These are phyloP conservation scores for Boletus reticulatus DNA, from an alignment of 768 basidiomycete species.

Conservation along the genomic window DNA sequence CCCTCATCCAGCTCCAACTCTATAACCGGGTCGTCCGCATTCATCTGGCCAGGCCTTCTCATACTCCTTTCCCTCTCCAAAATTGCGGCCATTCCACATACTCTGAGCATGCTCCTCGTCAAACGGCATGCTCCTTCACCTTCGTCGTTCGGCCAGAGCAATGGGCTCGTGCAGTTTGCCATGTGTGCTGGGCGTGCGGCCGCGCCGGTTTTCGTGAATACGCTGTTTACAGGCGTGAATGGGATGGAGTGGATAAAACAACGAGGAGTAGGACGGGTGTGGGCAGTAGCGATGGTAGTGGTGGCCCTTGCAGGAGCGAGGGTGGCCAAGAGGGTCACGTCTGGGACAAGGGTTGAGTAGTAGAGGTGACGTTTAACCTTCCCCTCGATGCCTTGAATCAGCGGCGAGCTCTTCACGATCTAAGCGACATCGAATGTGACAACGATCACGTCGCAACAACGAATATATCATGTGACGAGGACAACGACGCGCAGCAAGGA, in stretches of 20 bases:
- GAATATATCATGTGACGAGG: too few relatives aligned
- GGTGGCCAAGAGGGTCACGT: slow-evolving; percentile 4
- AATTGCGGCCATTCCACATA: slow-evolving; percentile 23
- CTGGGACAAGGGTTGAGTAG: background rate
- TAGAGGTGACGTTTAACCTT: too few relatives aligned
- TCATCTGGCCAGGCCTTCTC: slow-evolving; percentile 49
- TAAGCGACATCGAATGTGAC: background rate
- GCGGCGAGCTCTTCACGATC: background rate
- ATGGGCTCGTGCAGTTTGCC: slow-evolving; percentile 56
- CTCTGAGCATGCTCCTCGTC: slow-evolving; percentile 60
- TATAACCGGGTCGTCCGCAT: slow-evolving; percentile 18
- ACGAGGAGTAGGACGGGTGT: slow-evolving; percentile 9
- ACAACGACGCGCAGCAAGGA: too few relatives aligned
- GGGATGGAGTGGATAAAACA: slow-evolving; percentile 6
- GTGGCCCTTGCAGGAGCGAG: slow-evolving; percentile 8
- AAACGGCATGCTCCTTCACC: slow-evolving; percentile 26
- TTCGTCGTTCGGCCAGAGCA: slow-evolving; percentile 21
- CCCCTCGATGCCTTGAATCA: too few relatives aligned
- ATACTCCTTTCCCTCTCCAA: slow-evolving; percentile 39
- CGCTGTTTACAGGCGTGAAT: slow-evolving; percentile 18
- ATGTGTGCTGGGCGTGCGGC: slow-evolving; percentile 55
- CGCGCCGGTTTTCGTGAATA: slow-evolving; percentile 52
- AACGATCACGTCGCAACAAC: too few relatives aligned
- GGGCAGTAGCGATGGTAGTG: slow-evolving; percentile 14
- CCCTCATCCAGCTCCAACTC: background rate